Evolutionary conservation across 768 basidiomycete genomes (phyloP), one percentile per base, ranked within the genome.

Genomic region (Hygrocybe punicea): DNA sequence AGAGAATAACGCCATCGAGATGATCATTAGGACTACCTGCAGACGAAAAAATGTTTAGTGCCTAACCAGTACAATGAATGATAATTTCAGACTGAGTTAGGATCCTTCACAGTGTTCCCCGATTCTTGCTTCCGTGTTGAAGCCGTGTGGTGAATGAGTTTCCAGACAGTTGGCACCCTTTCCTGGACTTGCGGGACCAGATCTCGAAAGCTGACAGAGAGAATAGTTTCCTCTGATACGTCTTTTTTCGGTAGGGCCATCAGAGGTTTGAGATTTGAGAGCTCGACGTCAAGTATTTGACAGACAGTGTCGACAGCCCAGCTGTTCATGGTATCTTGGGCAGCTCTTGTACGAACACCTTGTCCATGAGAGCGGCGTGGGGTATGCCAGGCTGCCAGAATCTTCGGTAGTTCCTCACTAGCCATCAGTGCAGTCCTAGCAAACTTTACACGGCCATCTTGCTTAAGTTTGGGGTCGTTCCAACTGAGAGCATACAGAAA

Each of bases 401-500:
- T 45, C 7, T 7, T 19, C 17, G 29, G 16, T 25, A 51, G 50
- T 7, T 35, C 50, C 17, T 51, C 48, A 29, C 48, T 33, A 23
- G 5, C 19, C 23, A 49, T 33, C 11, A 25, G 48, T 8, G 7
- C 23, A 7, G 23, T 25, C 14, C 23, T 9, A 10, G 9, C 29
- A 29, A 7, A 29, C 11, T 10, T 17, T 49, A 23, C 48, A 8
- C 14, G 19, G 7, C 8, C 8, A 13, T 25, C 24, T 13, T 13
- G 48, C 8, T 6, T 33, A 6, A 49, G 17, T 33, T 9, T 24
- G 8, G 19, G 17, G 17, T 49, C 50, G 21, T 34, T 51, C 50
- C 50, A 51, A 34, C 50, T 51, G 29, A 51, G 16, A 17, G 50
- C 50, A 25, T 19, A 51, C 29, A 51, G 50, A 17, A 51, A 37